phyloP scores from a whole-genome alignment of 2,329 filamentous ascomycete genomes.

The Phoma sp. region DNA sequence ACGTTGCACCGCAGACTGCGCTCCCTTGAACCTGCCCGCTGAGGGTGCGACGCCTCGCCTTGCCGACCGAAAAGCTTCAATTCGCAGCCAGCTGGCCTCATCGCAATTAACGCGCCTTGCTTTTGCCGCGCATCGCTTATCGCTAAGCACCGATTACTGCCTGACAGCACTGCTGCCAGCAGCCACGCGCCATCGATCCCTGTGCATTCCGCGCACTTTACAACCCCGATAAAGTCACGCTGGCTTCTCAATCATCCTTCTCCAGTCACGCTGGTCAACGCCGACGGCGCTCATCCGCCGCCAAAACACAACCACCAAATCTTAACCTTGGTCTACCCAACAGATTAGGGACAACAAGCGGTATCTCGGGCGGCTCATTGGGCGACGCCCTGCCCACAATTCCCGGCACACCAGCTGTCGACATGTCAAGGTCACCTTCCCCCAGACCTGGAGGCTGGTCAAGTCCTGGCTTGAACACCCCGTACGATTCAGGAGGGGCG shows the following conservation, averaged over 20 bases:
- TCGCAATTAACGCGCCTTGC: constrained; percentile 25
- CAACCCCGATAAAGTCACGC: constrained; percentile 40
- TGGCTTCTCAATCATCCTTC: constrained; percentile 50
- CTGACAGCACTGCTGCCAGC: constrained; percentile 14
- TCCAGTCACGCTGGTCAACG: constrained; percentile 49
- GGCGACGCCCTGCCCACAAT: constrained; percentile 47
- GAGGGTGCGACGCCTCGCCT: constrained; percentile 32
- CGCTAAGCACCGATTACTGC: constrained; percentile 6
- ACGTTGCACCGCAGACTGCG: constrained; percentile 32
- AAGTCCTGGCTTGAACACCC: constrained; percentile 78
- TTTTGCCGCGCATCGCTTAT: constrained; percentile 23
- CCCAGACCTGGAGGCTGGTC: constrained; percentile 89
- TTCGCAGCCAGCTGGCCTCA: constrained; percentile 40
- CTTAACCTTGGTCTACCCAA: constrained; percentile 40
- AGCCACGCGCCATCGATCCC: constrained; percentile 22
- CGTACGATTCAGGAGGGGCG: constrained; percentile 67
- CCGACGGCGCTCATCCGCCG: constrained; percentile 51
- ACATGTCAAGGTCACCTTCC: constrained; percentile 89
- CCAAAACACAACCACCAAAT: constrained; percentile 41
- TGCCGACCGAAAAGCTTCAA: constrained; percentile 25
- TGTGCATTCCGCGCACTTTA: constrained; percentile 36
- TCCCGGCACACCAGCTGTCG: constrained; percentile 46
- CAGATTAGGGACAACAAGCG: constrained; percentile 44
- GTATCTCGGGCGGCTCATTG: constrained; percentile 40
- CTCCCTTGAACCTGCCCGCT: constrained; percentile 24